Evolutionary conservation across 495 filamentous ascomycete species (phyloP).

Genomic region (Cairneyella variabilis): DNA sequence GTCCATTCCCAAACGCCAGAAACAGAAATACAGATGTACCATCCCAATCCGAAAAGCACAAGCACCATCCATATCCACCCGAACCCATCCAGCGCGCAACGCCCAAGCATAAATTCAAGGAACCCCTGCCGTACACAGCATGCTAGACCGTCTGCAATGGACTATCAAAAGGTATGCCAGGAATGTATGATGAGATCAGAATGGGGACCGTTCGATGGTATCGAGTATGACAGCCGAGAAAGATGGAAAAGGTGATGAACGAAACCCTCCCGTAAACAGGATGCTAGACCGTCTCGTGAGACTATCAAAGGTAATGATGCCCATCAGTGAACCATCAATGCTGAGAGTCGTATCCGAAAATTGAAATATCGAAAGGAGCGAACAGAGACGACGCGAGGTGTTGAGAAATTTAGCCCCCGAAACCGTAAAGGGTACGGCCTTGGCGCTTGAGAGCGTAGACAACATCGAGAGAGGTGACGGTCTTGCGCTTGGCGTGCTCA

Average conservation of each 20-base stretch:
- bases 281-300: slow-evolving; percentile 30
- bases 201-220: slow-evolving; percentile 10
- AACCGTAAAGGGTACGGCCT: slow-evolving; percentile 95
- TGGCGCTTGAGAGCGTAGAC: slow-evolving; percentile 95
- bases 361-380: slow-evolving; percentile 17
- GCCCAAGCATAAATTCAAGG: slow-evolving; percentile 11
- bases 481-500: slow-evolving; percentile 51
- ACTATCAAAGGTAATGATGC: slow-evolving; percentile 30
- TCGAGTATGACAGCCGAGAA: slow-evolving; percentile 7
- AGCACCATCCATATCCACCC: slow-evolving; percentile 6
- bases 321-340: slow-evolving; percentile 17
- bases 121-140: slow-evolving; percentile 31
- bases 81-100: slow-evolving; percentile 18
- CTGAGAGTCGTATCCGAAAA: slow-evolving; percentile 12
- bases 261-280: slow-evolving; percentile 32
- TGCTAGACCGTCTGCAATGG: slow-evolving; percentile 28
- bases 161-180: slow-evolving; percentile 28
- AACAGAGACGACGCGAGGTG: slow-evolving; percentile 7
- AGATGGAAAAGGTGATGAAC: slow-evolving; percentile 21
- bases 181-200: slow-evolving; percentile 18
- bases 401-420: slow-evolving; percentile 75
- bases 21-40: slow-evolving; percentile 10
- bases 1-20: slow-evolving; percentile 17
- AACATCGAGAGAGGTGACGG: slow-evolving; percentile 87
- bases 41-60: background rate